Evolutionary conservation across 345 rosid genomes (phyloP).

Genomic region (Eucalyptus sp.): DNA sequence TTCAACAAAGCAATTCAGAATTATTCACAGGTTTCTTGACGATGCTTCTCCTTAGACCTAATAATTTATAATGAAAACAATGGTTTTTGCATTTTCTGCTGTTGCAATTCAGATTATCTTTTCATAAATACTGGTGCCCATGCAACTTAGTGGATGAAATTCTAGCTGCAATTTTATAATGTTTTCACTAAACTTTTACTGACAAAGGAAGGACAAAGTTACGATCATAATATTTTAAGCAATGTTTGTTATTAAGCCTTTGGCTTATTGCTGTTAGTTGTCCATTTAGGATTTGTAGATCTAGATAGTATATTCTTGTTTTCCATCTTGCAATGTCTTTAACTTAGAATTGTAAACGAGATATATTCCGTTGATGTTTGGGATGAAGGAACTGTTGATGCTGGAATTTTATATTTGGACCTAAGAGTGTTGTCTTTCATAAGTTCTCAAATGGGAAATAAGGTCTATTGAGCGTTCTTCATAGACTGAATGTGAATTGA

Average conservation of each 20-base stretch:
- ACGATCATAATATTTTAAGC: neutral
- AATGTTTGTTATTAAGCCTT: neutral
- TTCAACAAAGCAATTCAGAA: slow-evolving; percentile 99
- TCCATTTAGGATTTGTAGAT: neutral
- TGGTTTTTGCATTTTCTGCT: neutral
- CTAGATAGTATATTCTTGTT: neutral
- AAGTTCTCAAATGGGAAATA: neutral
- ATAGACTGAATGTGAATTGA: neutral
- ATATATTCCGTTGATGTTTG: neutral
- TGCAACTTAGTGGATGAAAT: neutral
- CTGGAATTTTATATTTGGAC: neutral
- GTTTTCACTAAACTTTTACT: neutral
- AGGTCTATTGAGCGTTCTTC: neutral
- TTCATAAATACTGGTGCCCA: neutral
- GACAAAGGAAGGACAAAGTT: neutral
- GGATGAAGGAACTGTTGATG: neutral
- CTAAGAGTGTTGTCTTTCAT: neutral
- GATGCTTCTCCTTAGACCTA: neutral
- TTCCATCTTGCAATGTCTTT: neutral
- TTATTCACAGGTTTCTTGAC: slow-evolving; percentile 76
- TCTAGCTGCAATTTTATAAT: neutral
- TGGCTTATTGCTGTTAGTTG: neutral
- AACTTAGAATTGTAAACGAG: neutral
- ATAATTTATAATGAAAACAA: neutral
- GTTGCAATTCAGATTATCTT: neutral